Percentiles rank a stretch among this genome's conserved stretches.
These are phyloP conservation scores for Acer negundo DNA, from an alignment of 345 rosid genomes.

Conservation along the genomic window DNA sequence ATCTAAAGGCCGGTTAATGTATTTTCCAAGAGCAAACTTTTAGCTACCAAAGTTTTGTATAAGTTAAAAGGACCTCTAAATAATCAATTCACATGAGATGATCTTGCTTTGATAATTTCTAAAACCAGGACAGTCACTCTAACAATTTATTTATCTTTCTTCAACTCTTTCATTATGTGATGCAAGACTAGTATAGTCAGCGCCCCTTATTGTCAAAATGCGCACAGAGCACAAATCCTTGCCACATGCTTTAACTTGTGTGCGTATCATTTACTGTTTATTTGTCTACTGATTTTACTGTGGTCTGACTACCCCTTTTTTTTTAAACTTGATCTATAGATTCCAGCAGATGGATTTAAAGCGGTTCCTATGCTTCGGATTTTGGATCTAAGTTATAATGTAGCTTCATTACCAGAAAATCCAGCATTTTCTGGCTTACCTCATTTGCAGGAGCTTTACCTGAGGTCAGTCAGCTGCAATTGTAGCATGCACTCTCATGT, in stretches of 20 bases:
- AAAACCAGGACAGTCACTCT: neutral
- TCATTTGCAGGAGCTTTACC: slow-evolving; percentile 79
- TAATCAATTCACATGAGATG: neutral
- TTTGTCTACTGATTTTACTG: slow-evolving; percentile 6
- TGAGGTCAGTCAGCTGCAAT: slow-evolving; percentile 57
- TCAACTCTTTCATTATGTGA: neutral
- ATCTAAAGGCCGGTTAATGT: neutral
- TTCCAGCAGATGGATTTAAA: slow-evolving; percentile 76
- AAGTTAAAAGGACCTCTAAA: neutral
- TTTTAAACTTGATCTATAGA: slow-evolving; percentile 40
- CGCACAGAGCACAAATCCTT: neutral
- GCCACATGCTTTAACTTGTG: neutral
- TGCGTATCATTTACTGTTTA: neutral
- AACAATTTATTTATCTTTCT: slow-evolving; percentile 1
- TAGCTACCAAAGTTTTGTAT: neutral
- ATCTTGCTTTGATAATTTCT: neutral
- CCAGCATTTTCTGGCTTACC: slow-evolving; percentile 68
- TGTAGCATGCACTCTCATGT: neutral
- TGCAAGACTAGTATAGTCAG: neutral
- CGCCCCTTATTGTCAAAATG: neutral
- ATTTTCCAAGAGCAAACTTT: neutral
- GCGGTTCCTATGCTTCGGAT: slow-evolving; percentile 69
- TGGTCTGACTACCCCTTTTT: slow-evolving; percentile 19
- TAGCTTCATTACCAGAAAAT: slow-evolving; percentile 49
- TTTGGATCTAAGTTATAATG: slow-evolving; percentile 80